phyloP scores from a whole-genome alignment of 2,329 filamentous ascomycete genomes.

The Sclerotinia sclerotiorum region DNA sequence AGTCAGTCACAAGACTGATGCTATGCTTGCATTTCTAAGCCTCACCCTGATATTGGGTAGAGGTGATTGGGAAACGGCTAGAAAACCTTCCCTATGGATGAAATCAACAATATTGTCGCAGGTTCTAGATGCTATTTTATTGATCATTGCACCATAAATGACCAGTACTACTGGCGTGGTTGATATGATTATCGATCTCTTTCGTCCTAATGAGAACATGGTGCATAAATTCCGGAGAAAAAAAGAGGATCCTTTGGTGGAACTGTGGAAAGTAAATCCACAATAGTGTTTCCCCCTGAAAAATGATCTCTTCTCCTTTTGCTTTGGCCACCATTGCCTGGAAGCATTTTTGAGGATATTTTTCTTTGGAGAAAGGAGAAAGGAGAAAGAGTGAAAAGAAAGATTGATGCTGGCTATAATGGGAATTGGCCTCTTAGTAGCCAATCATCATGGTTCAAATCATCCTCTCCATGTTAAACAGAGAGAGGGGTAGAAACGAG shows the following conservation, averaged over 20 bases:
- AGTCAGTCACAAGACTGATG: not conserved
- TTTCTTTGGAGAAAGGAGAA: not conserved
- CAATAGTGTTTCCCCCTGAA: slow-evolving; percentile 3
- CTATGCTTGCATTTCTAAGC: not conserved
- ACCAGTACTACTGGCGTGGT: not conserved
- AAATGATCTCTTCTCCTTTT: not conserved
- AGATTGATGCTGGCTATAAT: not conserved
- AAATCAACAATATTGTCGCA: not conserved
- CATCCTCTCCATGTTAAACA: not conserved
- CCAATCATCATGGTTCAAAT: not conserved
- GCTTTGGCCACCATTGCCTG: not conserved
- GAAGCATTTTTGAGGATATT: not conserved
- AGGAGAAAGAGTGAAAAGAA: not conserved
- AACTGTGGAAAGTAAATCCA: slow-evolving; percentile 10
- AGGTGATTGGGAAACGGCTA: not conserved
- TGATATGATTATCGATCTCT: not conserved
- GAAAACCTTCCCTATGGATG: not conserved
- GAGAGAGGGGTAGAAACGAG: not conserved
- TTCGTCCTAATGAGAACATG: not conserved
- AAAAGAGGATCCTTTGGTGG: slow-evolving; percentile 14
- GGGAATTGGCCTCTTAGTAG: not conserved
- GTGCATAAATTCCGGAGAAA: not conserved
- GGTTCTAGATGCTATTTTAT: slow-evolving; percentile 1
- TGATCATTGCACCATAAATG: not conserved
- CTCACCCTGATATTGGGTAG: not conserved